Evolutionary conservation across 208 protist species (phyloP).

Genomic region (Leishmania turanica): DNA sequence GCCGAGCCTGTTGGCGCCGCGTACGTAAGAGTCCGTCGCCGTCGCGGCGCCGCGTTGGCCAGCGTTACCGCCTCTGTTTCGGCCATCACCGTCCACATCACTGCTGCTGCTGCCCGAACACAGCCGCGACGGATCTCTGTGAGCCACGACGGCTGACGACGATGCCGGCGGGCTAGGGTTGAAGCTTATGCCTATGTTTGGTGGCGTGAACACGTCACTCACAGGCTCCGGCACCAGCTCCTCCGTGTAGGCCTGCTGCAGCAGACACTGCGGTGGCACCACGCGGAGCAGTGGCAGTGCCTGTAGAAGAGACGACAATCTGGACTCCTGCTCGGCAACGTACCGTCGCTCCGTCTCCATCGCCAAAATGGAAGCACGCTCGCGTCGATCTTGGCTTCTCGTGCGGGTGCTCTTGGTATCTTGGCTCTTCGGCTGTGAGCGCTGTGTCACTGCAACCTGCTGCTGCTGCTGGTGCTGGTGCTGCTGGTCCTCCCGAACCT

Average conservation of each 20-base stretch:
- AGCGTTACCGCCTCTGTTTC: neutral
- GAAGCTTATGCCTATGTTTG: neutral
- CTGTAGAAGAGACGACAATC: constrained; percentile 17
- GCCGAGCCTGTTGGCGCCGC: neutral
- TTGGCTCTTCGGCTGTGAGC: neutral
- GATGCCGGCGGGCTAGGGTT: neutral
- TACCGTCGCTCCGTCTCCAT: constrained; percentile 24
- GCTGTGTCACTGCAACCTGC: neutral
- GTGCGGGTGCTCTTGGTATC: neutral
- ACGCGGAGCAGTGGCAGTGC: constrained; percentile 34
- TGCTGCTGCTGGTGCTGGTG: neutral
- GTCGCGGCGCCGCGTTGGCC: neutral
- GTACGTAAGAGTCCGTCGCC: neutral
- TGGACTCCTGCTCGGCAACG: constrained; percentile 29
- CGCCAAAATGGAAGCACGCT: constrained; percentile 17
- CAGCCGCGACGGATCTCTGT: neutral
- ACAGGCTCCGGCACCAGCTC: neutral
- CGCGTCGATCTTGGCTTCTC: constrained; percentile 15
- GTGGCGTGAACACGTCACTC: neutral
- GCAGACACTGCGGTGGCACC: constrained; percentile 33
- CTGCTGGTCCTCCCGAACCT: neutral
- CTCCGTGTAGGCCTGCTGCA: constrained; percentile 38
- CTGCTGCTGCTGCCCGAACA: neutral
- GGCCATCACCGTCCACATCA: neutral
- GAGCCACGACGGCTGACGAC: neutral